These are phyloP conservation scores for Sugiyamaella xylanicola DNA, from an alignment of 1,139 yeast species.

Conservation along the genomic window DNA sequence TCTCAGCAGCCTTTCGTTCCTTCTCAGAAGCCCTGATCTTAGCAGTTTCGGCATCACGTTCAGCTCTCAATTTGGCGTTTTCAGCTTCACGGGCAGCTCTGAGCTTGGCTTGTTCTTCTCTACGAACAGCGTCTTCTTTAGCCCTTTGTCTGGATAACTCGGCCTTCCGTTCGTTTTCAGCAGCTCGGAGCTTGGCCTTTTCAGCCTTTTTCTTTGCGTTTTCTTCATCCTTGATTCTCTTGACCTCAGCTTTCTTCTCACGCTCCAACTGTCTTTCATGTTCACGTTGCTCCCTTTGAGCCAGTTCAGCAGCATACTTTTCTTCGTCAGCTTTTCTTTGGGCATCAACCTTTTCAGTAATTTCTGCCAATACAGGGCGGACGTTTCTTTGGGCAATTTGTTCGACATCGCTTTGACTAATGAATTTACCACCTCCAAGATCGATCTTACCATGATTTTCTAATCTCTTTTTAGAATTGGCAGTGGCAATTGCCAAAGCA, in stretches of 20 bases:
- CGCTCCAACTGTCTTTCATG: slow-evolving; percentile 34
- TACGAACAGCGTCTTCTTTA: slow-evolving; percentile 33
- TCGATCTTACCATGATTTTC: slow-evolving; percentile 61
- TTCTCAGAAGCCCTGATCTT: slow-evolving; percentile 26
- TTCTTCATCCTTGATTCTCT: slow-evolving; percentile 30
- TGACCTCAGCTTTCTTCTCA: slow-evolving; percentile 35
- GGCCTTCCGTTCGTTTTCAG: slow-evolving; percentile 26
- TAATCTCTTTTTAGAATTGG: slow-evolving; percentile 57
- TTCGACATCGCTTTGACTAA: slow-evolving; percentile 75
- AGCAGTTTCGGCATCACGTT: slow-evolving; percentile 23
- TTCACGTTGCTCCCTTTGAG: slow-evolving; percentile 30
- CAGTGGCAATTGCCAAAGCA: slow-evolving; percentile 65
- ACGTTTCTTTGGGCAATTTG: slow-evolving; percentile 81
- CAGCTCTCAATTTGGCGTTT: slow-evolving; percentile 28
- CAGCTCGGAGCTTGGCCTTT: slow-evolving; percentile 22
- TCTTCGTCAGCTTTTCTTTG: slow-evolving; percentile 73
- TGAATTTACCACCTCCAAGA: slow-evolving; percentile 86
- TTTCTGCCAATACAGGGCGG: slow-evolving; percentile 80
- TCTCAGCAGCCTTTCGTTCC: slow-evolving; percentile 28
- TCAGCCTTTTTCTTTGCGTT: slow-evolving; percentile 27
- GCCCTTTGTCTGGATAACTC: slow-evolving; percentile 34
- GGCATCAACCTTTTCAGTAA: slow-evolving; percentile 66
- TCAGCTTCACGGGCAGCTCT: slow-evolving; percentile 30
- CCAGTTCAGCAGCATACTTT: slow-evolving; percentile 55
- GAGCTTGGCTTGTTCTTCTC: slow-evolving; percentile 29